phyloP scores from a whole-genome alignment of 192 early-diverging fungal species.

The Linnemannia elongata region DNA sequence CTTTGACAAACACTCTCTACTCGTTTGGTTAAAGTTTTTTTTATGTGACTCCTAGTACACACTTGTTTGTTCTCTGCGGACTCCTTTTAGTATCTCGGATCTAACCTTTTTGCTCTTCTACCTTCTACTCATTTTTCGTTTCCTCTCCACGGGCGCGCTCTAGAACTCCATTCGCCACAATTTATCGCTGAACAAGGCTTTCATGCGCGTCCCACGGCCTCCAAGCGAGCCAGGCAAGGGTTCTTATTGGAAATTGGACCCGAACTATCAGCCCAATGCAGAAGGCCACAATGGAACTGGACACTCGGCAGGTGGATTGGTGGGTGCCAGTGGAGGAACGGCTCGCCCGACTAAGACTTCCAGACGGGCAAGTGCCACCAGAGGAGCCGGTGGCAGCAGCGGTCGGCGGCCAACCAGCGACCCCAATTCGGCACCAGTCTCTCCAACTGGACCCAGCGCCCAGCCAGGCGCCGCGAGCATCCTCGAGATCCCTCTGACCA shows the following conservation, averaged over 20 bases:
- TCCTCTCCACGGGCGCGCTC: neutral
- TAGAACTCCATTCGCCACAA: conserved; percentile 93
- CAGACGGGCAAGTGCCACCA: conserved; percentile 29
- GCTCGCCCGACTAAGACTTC: conserved; percentile 24
- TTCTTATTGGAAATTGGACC: conserved; percentile 78
- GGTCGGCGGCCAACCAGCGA: conserved; percentile 36
- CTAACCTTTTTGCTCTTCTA: neutral
- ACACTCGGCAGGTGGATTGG: conserved; percentile 15
- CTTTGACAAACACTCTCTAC: neutral
- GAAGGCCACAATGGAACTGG: conserved; percentile 5
- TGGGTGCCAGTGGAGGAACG: conserved; percentile 25
- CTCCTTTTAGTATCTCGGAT: neutral
- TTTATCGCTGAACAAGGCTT: conserved; percentile 85
- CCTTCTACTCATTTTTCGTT: neutral
- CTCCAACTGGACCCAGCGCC: conserved; percentile 8
- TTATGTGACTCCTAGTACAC: neutral
- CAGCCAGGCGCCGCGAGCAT: conserved; percentile 11
- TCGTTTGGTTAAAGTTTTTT: conserved; percentile 1
- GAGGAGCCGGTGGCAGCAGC: conserved; percentile 2
- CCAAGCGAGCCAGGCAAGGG: conserved; percentile 78
- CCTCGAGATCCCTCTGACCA: conserved; percentile 38
- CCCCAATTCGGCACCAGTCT: conserved; percentile 27
- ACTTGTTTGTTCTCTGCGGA: neutral
- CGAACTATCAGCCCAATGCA: conserved; percentile 41
- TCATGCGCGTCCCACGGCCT: conserved; percentile 82